Conservation (phyloP, 495 filamentous ascomycete species). For the Astrothelium subdiscretum region DNA sequence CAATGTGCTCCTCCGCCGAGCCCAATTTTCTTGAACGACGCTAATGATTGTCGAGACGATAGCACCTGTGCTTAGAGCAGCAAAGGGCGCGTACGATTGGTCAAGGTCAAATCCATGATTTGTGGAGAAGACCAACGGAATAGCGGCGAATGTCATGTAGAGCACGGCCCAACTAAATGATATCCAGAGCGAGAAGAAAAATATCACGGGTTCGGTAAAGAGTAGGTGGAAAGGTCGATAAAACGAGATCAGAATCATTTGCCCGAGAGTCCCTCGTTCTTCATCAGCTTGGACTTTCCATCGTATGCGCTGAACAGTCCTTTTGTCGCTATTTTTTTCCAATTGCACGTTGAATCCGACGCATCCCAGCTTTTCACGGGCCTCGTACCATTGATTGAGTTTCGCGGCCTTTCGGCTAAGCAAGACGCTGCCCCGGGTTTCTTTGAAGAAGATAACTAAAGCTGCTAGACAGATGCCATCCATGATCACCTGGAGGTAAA, state of each 20-base stretch:
- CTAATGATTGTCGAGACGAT: slow-evolving; percentile 59
- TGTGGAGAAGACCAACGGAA: slow-evolving; percentile 64
- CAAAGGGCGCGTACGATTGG: slow-evolving; percentile 61
- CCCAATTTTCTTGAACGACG: slow-evolving; percentile 57
- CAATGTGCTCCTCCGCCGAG: slow-evolving; percentile 21
- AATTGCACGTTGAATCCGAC: slow-evolving; percentile 45
- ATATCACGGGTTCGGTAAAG: slow-evolving; percentile 83
- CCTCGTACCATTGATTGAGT: slow-evolving; percentile 72
- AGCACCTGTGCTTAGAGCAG: slow-evolving; percentile 57
- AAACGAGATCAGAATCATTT: slow-evolving; percentile 66
- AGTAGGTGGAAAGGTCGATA: slow-evolving; percentile 79
- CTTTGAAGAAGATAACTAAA: slow-evolving; percentile 52
- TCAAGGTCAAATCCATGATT: slow-evolving; percentile 59
- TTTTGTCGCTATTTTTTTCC: slow-evolving; percentile 23
- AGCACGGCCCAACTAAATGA: slow-evolving; percentile 84
- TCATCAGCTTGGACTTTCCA: slow-evolving; percentile 84
- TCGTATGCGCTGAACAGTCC: slow-evolving; percentile 47
- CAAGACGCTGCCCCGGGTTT: slow-evolving; percentile 75
- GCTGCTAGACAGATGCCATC: slow-evolving; percentile 49
- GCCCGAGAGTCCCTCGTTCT: slow-evolving; percentile 53
- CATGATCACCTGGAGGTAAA: slow-evolving; percentile 72
- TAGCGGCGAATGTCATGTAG: slow-evolving; percentile 68
- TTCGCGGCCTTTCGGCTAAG: slow-evolving; percentile 61
- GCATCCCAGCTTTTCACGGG: slow-evolving; percentile 54
- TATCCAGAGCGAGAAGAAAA: slow-evolving; percentile 89